A percentile compares a stretch with the other conserved stretches of the same genome.
phyloP scores from a whole-genome alignment of 2,329 filamentous ascomycete species.

The Aspergillus caelatus region DNA sequence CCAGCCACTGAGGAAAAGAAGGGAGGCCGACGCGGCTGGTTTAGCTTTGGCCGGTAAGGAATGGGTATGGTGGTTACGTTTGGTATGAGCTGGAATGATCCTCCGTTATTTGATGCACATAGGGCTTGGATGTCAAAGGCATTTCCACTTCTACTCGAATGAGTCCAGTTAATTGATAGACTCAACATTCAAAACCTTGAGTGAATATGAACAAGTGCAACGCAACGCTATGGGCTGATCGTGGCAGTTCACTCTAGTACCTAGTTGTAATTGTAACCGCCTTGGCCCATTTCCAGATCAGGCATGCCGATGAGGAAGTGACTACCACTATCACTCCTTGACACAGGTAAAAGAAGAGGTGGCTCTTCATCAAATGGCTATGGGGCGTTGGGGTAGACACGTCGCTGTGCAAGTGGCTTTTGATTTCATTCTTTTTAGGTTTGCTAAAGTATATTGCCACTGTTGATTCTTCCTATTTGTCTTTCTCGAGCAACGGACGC shows the following conservation, averaged over 20 bases:
- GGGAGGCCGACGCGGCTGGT: slow-evolving; percentile 73
- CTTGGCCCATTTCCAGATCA: neutral
- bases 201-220: neutral
- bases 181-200: neutral
- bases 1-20: slow-evolving; percentile 45
- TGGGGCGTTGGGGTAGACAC: no score
- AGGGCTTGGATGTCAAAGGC: neutral
- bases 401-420: no score
- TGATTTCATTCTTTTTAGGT: no score
- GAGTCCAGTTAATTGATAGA: neutral
- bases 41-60: slow-evolving; percentile 63
- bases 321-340: no score
- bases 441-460: neutral
- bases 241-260: neutral
- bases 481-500: neutral
- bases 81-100: neutral
- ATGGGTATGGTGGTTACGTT: neutral
- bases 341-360: no score
- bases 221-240: neutral
- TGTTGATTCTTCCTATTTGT: neutral
- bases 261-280: neutral
- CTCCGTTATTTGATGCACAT: neutral
- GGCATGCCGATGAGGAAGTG: no score
- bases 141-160: neutral
- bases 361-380: no score